Percentiles rank a stretch among this genome's conserved stretches.
Evolutionary conservation across 2,329 filamentous ascomycete genomes (phyloP).

Genomic region (Phyllosticta citrichinensis): DNA sequence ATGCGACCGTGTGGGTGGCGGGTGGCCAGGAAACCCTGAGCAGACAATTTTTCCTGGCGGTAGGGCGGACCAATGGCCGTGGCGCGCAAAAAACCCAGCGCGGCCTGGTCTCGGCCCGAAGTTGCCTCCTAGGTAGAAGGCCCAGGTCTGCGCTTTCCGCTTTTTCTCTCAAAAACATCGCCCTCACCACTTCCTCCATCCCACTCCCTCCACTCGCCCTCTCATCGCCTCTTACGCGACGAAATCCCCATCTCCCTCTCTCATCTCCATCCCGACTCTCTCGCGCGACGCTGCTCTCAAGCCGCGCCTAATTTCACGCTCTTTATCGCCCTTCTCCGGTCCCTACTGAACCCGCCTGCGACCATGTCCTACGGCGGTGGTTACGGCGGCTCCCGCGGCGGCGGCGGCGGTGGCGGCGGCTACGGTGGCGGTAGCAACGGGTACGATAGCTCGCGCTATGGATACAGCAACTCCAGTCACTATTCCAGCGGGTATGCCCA

Average conservation of each 20-base stretch:
- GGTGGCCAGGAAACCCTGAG: background rate
- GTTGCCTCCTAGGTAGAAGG: constrained; percentile 3
- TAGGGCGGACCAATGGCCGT: constrained; percentile 9
- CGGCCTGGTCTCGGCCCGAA: constrained; percentile 7
- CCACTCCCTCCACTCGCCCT: background rate
- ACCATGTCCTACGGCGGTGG: constrained; percentile 61
- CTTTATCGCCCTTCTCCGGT: constrained; percentile 18
- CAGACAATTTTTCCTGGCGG: background rate
- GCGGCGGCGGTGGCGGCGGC: constrained; percentile 34
- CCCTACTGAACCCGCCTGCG: constrained; percentile 21
- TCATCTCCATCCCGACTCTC: background rate
- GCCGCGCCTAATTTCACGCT: constrained; percentile 6
- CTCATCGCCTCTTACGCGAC: background rate
- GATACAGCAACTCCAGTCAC: constrained; percentile 38
- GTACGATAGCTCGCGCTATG: constrained; percentile 35
- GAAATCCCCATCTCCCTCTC: background rate
- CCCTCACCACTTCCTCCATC: constrained; percentile 6
- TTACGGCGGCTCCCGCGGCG: constrained; percentile 35
- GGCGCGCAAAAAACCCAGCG: background rate
- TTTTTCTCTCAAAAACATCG: constrained; percentile 10
- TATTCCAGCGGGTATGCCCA: constrained; percentile 36
- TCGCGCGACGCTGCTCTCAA: background rate
- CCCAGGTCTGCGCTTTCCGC: constrained; percentile 1
- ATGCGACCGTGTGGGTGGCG: background rate
- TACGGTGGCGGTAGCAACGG: constrained; percentile 45